Conservation (phyloP, 352 stramenopile species). For the Aphanomyces invadans region DNA sequence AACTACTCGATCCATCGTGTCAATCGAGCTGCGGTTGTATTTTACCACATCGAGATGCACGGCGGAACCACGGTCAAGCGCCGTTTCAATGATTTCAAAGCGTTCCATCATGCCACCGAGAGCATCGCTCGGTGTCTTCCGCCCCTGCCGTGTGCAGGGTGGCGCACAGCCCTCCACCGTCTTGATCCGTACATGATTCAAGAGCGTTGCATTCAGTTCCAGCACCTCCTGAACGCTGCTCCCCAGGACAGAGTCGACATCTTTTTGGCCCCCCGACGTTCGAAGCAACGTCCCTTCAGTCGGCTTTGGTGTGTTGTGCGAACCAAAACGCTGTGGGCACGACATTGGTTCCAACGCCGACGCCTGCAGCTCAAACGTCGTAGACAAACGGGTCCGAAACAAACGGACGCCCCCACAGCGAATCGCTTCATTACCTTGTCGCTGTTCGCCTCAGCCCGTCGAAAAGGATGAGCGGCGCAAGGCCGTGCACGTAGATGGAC, state of each 20-base stretch:
- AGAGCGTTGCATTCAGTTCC: constrained; percentile 56
- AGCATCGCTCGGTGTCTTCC: constrained; percentile 34
- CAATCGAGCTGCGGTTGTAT: constrained; percentile 37
- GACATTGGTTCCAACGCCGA: background rate
- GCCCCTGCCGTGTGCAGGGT: constrained; percentile 39
- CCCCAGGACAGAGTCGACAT: constrained; percentile 36
- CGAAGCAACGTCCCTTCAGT: background rate
- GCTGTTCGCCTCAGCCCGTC: no score
- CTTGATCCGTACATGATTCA: constrained; percentile 48
- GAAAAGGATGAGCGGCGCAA: no score
- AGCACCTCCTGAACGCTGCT: constrained; percentile 60
- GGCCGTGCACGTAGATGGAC: no score
- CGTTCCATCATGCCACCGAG: constrained; percentile 41
- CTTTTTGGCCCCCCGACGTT: constrained; percentile 29
- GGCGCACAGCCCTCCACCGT: constrained; percentile 45
- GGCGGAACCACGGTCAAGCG: constrained; percentile 40
- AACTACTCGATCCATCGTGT: constrained; percentile 27
- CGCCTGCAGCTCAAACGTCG: no score
- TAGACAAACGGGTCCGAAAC: no score
- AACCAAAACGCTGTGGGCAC: background rate
- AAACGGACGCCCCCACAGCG: no score
- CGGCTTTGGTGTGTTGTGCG: background rate
- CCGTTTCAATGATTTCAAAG: constrained; percentile 76
- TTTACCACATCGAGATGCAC: constrained; percentile 26
- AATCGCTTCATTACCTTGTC: no score